Conservation (phyloP, 768 basidiomycete genomes). For the Lentinus tigrinus region DNA sequence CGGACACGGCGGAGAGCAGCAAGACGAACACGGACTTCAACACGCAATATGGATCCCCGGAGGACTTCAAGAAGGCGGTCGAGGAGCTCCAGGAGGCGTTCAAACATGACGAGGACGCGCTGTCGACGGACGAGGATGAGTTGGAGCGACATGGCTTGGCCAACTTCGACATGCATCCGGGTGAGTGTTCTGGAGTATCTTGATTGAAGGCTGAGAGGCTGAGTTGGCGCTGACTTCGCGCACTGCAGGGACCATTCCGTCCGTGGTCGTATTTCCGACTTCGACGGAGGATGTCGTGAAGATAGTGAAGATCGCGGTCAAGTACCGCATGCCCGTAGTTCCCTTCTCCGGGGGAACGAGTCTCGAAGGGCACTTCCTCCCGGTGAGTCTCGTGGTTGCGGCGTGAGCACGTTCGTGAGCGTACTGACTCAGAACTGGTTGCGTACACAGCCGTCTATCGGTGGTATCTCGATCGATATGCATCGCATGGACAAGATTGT, state of each 20-base stretch:
- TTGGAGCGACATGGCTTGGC: constrained; percentile 56
- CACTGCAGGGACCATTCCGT: constrained; percentile 42
- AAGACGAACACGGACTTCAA: constrained; percentile 7
- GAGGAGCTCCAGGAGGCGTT: constrained; percentile 45
- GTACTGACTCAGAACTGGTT: too few species aligned
- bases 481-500: constrained; percentile 78
- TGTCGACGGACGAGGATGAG: constrained; percentile 53
- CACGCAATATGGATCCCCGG: constrained; percentile 45
- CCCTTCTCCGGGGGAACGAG: constrained; percentile 82
- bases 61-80: constrained; percentile 56
- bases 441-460: constrained; percentile 25
- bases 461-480: constrained; percentile 81
- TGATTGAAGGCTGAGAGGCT: neutral
- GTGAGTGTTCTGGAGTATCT: constrained; percentile 33
- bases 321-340: constrained; percentile 73
- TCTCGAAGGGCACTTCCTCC: constrained; percentile 74
- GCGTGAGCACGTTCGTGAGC: too few species aligned
- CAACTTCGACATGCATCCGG: constrained; percentile 47
- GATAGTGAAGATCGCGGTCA: constrained; percentile 72
- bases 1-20: neutral
- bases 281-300: constrained; percentile 81
- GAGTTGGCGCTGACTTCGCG: neutral
- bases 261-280: constrained; percentile 61
- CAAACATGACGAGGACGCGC: constrained; percentile 28
- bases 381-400: constrained; percentile 35